phyloP scores from a whole-genome alignment of 768 basidiomycete genomes.

The Lactarius vividus region DNA sequence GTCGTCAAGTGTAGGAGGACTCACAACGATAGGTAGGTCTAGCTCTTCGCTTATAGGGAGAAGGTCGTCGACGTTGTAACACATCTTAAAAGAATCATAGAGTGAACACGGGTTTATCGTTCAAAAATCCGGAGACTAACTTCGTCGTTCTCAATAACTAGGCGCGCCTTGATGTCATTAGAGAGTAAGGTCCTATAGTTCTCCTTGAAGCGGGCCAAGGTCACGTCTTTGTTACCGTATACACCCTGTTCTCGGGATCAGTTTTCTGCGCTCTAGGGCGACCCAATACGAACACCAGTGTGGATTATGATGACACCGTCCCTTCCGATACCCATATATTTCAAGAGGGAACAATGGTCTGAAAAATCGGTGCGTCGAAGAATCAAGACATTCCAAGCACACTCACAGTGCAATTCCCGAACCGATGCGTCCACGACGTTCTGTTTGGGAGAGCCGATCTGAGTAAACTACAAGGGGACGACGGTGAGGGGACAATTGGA shows the following conservation, averaged over 20 bases:
- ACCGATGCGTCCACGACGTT: constrained; percentile 74
- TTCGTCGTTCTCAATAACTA: constrained; percentile 96
- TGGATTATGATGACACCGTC: constrained; percentile 90
- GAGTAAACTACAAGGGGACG: constrained; percentile 49
- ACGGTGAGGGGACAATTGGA: not conserved
- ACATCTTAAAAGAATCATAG: constrained; percentile 44
- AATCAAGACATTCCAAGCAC: not conserved
- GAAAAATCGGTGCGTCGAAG: not conserved
- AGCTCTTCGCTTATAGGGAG: constrained; percentile 86
- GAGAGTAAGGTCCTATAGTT: constrained; percentile 61
- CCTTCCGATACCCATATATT: constrained; percentile 74
- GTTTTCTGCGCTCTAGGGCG: not conserved
- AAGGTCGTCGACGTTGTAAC: constrained; percentile 86
- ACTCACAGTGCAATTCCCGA: constrained; percentile 64
- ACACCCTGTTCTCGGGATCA: constrained; percentile 48
- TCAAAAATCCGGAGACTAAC: constrained; percentile 37
- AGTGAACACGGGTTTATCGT: not conserved
- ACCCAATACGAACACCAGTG: constrained; percentile 54
- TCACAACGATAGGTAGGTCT: constrained; percentile 45
- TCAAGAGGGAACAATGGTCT: constrained; percentile 85
- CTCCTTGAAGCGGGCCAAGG: constrained; percentile 69
- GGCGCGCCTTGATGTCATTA: constrained; percentile 60
- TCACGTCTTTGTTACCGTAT: constrained; percentile 73
- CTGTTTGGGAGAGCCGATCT: constrained; percentile 74
- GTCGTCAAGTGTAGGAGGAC: constrained; percentile 59